Evolutionary conservation across 2,329 filamentous ascomycete species (phyloP).

Genomic region (Aureobasidium sp.): DNA sequence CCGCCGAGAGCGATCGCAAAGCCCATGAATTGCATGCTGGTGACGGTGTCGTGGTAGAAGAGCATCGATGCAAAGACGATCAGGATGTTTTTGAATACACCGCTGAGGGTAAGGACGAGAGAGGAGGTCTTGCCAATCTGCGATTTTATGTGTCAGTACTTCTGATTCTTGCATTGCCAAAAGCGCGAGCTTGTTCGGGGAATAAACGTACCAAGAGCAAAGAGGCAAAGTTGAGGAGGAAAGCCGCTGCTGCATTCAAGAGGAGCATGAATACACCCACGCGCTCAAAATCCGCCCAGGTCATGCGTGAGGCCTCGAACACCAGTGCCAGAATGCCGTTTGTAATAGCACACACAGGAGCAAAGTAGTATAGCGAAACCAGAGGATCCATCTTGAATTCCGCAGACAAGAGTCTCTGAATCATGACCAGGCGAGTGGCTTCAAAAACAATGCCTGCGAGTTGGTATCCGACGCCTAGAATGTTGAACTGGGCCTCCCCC

Average conservation of each 20-base stretch:
- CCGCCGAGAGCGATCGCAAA: conserved; percentile 55
- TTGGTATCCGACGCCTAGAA: conserved; percentile 19
- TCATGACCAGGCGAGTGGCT: conserved; percentile 18
- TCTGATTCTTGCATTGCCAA: neutral
- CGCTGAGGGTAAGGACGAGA: conserved; percentile 20
- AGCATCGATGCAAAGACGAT: conserved; percentile 21
- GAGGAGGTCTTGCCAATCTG: conserved; percentile 22
- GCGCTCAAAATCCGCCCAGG: conserved; percentile 15
- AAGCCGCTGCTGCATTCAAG: conserved; percentile 18
- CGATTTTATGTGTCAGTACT: neutral
- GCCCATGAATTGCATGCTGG: conserved; percentile 18
- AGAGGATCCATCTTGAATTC: conserved; percentile 22
- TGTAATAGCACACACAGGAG: conserved; percentile 19
- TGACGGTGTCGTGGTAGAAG: conserved; percentile 19
- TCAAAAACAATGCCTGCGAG: conserved; percentile 18
- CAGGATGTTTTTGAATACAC: conserved; percentile 21
- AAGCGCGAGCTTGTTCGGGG: neutral
- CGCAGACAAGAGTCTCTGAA: conserved; percentile 17
- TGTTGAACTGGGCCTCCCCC: conserved; percentile 20
- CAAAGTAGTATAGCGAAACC: conserved; percentile 22
- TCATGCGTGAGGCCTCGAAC: conserved; percentile 17
- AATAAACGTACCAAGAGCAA: conserved; percentile 18
- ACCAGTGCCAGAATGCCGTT: conserved; percentile 16
- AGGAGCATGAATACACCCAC: conserved; percentile 17
- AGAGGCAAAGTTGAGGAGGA: conserved; percentile 18